Evolutionary conservation across 1,139 yeast species (phyloP).

Genomic region (Diutina pseudorugosa): DNA sequence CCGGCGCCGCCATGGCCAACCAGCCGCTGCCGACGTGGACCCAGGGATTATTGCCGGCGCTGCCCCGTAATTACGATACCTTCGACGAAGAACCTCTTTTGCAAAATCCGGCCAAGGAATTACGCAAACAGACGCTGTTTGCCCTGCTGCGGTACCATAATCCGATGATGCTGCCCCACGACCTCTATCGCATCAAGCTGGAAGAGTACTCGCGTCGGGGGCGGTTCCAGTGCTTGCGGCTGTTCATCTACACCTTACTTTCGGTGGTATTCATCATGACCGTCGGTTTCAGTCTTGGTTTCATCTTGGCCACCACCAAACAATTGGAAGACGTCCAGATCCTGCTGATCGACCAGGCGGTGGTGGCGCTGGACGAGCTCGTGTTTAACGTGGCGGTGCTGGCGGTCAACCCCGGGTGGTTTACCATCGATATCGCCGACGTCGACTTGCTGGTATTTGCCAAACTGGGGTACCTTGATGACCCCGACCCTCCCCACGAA

Average conservation of each 20-base stretch:
- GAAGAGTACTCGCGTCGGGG: not conserved
- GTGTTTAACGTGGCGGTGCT: slow-evolving; percentile 67
- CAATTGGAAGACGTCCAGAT: slow-evolving; percentile 63
- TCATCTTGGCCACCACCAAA: slow-evolving; percentile 75
- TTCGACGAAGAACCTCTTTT: slow-evolving; percentile 1
- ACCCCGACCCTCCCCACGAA: slow-evolving; percentile 7
- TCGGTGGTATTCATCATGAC: slow-evolving; percentile 44
- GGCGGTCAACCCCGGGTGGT: slow-evolving; percentile 82
- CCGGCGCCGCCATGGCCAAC: not conserved
- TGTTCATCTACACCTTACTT: slow-evolving; percentile 43
- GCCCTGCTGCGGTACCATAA: slow-evolving; percentile 3
- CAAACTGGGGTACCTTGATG: slow-evolving; percentile 44
- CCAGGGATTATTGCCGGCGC: not conserved
- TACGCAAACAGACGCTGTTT: not conserved
- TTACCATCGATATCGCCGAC: slow-evolving; percentile 49
- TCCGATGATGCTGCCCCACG: not conserved
- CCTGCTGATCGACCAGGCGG: slow-evolving; percentile 48
- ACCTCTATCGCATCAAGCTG: not conserved
- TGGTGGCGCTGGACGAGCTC: slow-evolving; percentile 77
- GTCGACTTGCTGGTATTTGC: slow-evolving; percentile 85
- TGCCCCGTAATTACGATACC: not conserved
- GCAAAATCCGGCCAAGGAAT: not conserved
- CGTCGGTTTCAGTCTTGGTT: slow-evolving; percentile 72
- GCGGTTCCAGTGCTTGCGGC: slow-evolving; percentile 28
- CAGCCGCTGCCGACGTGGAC: not conserved